A percentile compares a stretch with the other conserved stretches of the same genome.
These are phyloP conservation scores for Arxiozyma bovina DNA, from an alignment of 1,139 yeast species.

Conservation along the genomic window DNA sequence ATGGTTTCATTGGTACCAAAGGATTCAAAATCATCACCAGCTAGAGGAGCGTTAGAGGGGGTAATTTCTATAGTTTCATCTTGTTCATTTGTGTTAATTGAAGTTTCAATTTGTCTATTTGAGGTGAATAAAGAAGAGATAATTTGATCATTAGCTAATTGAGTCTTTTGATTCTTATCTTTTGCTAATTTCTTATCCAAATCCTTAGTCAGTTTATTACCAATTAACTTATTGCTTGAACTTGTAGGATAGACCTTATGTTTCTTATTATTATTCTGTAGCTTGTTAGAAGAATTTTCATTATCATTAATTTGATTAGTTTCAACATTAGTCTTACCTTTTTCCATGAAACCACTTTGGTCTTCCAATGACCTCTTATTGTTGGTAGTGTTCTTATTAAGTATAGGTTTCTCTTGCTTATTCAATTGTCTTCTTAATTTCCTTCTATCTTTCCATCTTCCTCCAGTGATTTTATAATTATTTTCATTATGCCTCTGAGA, in stretches of 20 bases:
- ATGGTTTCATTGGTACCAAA: conserved; percentile 56
- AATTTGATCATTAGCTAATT: conserved; percentile 27
- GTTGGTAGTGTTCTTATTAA: neutral
- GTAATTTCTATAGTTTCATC: conserved; percentile 31
- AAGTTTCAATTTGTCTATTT: conserved; percentile 38
- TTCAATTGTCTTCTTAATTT: conserved; percentile 31
- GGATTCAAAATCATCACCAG: conserved; percentile 61
- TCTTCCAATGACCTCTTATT: neutral
- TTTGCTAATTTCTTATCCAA: conserved; percentile 10
- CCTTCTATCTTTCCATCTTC: conserved; percentile 74
- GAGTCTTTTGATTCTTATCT: conserved; percentile 5
- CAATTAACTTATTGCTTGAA: neutral
- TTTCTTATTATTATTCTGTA: conserved; percentile 1
- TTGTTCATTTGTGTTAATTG: conserved; percentile 22
- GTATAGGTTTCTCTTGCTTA: conserved; percentile 12
- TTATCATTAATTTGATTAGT: neutral
- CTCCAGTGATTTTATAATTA: conserved; percentile 48
- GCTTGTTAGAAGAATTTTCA: conserved; percentile 2
- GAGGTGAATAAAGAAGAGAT: conserved; percentile 85
- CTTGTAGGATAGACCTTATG: neutral
- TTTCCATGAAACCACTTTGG: neutral
- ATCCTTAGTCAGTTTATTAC: conserved; percentile 13
- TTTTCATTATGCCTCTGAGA: conserved; percentile 14
- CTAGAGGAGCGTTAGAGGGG: conserved; percentile 66
- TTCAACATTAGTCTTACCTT: neutral